phyloP scores from a whole-genome alignment of 2,329 filamentous ascomycete species.

The Chrysosporium keratinophilum region DNA sequence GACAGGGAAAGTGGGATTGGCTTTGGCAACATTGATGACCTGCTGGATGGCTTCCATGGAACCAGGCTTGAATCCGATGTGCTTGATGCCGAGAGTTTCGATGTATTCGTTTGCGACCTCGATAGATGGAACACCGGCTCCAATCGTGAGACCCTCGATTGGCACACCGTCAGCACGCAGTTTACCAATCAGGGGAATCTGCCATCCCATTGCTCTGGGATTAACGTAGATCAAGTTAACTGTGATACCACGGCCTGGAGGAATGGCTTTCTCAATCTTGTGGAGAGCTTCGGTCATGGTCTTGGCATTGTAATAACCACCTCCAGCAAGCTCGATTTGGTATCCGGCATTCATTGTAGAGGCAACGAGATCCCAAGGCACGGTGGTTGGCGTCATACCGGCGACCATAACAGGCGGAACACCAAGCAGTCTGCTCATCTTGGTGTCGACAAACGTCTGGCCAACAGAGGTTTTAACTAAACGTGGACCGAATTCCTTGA shows the following conservation, averaged over 20 bases:
- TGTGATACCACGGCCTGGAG: constrained; percentile 75
- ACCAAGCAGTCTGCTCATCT: constrained; percentile 80
- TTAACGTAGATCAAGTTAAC: constrained; percentile 89
- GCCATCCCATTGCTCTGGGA: constrained; percentile 81
- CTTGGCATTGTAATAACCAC: constrained; percentile 76
- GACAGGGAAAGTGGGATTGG: constrained; percentile 88
- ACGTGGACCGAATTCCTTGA: constrained; percentile 90
- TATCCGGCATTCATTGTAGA: constrained; percentile 94
- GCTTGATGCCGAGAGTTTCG: constrained; percentile 80
- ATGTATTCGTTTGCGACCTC: constrained; percentile 93
- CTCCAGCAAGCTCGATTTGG: constrained; percentile 80
- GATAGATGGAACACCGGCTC: constrained; percentile 84
- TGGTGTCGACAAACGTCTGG: constrained; percentile 88
- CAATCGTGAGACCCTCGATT: constrained; percentile 85
- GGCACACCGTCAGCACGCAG: constrained; percentile 76
- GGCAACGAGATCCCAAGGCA: constrained; percentile 83
- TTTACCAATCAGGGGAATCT: constrained; percentile 72
- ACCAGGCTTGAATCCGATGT: constrained; percentile 89
- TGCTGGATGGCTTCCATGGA: constrained; percentile 79
- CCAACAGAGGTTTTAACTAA: constrained; percentile 82
- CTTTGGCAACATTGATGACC: constrained; percentile 85
- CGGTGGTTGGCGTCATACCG: constrained; percentile 86
- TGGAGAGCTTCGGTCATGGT: constrained; percentile 70
- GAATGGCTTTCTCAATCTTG: constrained; percentile 77
- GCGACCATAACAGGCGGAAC: constrained; percentile 81